Evolutionary conservation across 148 eudicot species (phyloP).

Genomic region (Heliosperma pusillum): DNA sequence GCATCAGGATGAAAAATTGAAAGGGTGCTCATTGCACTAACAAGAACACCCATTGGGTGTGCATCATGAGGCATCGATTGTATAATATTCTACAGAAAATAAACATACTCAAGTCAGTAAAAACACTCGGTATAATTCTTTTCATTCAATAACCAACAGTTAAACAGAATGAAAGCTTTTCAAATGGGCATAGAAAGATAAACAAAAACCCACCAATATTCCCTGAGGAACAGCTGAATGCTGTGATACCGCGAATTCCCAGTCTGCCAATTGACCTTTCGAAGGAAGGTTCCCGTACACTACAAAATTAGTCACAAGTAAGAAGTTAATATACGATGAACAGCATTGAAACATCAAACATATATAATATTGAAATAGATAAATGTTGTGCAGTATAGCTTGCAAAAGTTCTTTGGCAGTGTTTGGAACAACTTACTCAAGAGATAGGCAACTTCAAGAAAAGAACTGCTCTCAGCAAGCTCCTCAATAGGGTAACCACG

Average conservation of each 20-base stretch:
- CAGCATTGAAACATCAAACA: slow-evolving; percentile 1
- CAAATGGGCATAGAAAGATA: not conserved
- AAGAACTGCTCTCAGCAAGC: slow-evolving; percentile 90
- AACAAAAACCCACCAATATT: slow-evolving; percentile 51
- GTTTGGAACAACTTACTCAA: slow-evolving; percentile 54
- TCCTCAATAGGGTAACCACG: slow-evolving; percentile 97
- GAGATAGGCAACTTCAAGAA: slow-evolving; percentile 90
- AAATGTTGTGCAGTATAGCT: not conserved
- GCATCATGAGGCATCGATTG: slow-evolving; percentile 99
- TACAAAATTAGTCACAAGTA: slow-evolving; percentile 26
- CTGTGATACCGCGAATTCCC: slow-evolving; percentile 94
- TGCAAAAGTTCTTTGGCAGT: not conserved
- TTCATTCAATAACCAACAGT: not conserved
- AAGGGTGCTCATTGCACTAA: slow-evolving; percentile 94
- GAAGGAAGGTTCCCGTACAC: slow-evolving; percentile 97
- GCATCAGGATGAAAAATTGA: slow-evolving; percentile 98
- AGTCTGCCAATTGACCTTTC: slow-evolving; percentile 73
- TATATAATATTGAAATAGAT: not conserved
- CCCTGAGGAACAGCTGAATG: slow-evolving; percentile 99
- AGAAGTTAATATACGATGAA: not conserved
- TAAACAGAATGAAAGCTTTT: not conserved
- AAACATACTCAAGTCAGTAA: not conserved
- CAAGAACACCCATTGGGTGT: slow-evolving; percentile 98
- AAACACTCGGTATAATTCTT: not conserved
- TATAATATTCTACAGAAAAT: slow-evolving; percentile 75